Evolutionary conservation across 345 rosid species (phyloP).

Genomic region (Salix dunnii): DNA sequence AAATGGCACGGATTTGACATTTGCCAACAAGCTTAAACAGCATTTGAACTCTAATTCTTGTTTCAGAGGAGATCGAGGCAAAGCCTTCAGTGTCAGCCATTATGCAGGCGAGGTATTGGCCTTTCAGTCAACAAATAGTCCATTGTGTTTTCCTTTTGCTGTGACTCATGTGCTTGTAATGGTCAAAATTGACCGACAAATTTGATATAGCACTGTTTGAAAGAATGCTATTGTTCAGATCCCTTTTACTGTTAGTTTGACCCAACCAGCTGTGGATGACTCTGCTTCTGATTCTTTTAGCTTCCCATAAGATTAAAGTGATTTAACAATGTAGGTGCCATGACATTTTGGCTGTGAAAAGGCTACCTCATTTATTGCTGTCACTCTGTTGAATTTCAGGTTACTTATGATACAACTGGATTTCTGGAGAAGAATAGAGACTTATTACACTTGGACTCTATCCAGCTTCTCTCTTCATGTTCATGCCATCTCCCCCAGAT

Average conservation of each 20-base stretch:
- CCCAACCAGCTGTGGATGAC: background rate
- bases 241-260: background rate
- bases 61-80: conserved; percentile 79
- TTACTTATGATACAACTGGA: conserved; percentile 85
- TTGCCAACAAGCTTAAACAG: conserved; percentile 91
- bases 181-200: background rate
- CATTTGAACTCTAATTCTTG: conserved; percentile 70
- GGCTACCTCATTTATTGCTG: conserved; percentile 27
- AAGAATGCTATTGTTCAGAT: background rate
- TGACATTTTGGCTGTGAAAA: background rate
- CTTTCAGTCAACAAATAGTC: background rate
- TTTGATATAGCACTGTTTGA: background rate
- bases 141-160: background rate
- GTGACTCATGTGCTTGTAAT: background rate
- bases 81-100: conserved; percentile 76
- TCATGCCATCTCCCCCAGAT: conserved; percentile 81
- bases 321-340: background rate
- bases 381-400: conserved; percentile 46
- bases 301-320: background rate
- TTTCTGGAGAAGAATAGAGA: conserved; percentile 98
- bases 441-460: conserved; percentile 85
- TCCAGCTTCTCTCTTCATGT: conserved; percentile 84
- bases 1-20: conserved; percentile 88
- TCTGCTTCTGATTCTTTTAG: background rate
- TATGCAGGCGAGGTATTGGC: conserved; percentile 90